Base-by-base conservation (phyloP, 192 early-diverging fungal species). In the Gigaspora rosea region DNA sequence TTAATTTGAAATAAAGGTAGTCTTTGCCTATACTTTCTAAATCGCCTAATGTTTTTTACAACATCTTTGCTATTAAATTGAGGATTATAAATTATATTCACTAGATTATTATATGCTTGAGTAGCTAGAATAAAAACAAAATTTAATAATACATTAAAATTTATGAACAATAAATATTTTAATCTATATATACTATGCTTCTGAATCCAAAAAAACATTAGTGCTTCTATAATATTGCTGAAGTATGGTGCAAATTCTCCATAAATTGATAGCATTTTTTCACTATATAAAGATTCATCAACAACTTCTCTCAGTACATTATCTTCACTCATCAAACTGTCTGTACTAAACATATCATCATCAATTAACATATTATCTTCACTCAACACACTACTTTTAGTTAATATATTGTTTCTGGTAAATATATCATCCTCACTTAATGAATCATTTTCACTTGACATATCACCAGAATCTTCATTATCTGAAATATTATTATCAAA, bases 131-230 rank as follows among this genome's bases (percentile, higher is more conserved):
- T 27, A 27, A 50, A 69, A 27, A 27, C 16, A n/a, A 22, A 59
- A n/a, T 20, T 22, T 8, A 59, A 20, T 20, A 67, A 36, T 4
- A 13, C 3, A 18, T 36, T 8, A 11, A 13, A 8, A 3, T 41
- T 35, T n/a, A 67, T 49, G 3, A 3, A 22, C n/a, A 22, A 32
- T 7, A 27, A 27, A 27, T 1, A n/a, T n/a, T 20, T 61, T 32
- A 48, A 68, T 36, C 7, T 68, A 68, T 46, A 48, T 68, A 68
- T 68, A 11, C n/a, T 68, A 48, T 47, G 66, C 16, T 68, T 68
- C 46, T 46, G 18, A 7, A 68, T 49, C 18, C 41, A 47, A n/a
- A 18, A 47, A 48, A 67, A 67, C 16, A 67, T 47, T 22, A 67
- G 18, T 20, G 15, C 20, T 67, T 41, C 20, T 7, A 16, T 67